These are phyloP conservation scores for Tardiomyces depauwii DNA, from an alignment of 1,139 yeast species.

Conservation along the genomic window DNA sequence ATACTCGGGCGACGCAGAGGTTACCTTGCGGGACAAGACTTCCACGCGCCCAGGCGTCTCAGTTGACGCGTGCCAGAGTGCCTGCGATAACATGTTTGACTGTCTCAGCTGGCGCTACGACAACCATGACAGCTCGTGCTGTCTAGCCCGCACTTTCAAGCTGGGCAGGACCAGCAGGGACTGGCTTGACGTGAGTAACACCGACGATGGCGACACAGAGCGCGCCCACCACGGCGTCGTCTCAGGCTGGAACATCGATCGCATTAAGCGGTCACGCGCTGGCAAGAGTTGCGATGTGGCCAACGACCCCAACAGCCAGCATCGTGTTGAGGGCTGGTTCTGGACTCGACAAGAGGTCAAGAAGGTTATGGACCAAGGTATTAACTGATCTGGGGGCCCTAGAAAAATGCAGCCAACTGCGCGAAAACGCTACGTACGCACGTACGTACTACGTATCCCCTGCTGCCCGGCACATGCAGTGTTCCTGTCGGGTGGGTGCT, in stretches of 20 bases:
- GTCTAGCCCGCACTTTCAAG: background rate
- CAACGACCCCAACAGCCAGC: background rate
- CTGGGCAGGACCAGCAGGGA: background rate
- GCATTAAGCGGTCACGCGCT: background rate
- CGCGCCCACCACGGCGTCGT: background rate
- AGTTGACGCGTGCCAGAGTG: background rate
- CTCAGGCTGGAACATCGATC: constrained; percentile 1
- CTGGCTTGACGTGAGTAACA: background rate
- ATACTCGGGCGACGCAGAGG: constrained; percentile 1
- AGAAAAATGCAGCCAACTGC: too few species aligned
- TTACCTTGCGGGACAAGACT: background rate
- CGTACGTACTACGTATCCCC: too few species aligned
- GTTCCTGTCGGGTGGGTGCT: too few species aligned
- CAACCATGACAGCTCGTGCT: background rate
- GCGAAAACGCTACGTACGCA: too few species aligned
- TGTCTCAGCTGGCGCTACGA: constrained; percentile 1
- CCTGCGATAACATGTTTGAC: background rate
- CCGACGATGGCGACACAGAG: background rate
- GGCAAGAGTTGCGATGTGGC: background rate
- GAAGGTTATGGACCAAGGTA: background rate
- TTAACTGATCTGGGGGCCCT: too few species aligned
- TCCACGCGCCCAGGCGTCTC: background rate
- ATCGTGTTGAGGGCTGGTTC: constrained; percentile 1
- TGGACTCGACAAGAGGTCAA: background rate
- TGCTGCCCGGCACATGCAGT: too few species aligned